Evolutionary conservation across 768 basidiomycete species (phyloP).

Genomic region (Auriscalpium orientale): DNA sequence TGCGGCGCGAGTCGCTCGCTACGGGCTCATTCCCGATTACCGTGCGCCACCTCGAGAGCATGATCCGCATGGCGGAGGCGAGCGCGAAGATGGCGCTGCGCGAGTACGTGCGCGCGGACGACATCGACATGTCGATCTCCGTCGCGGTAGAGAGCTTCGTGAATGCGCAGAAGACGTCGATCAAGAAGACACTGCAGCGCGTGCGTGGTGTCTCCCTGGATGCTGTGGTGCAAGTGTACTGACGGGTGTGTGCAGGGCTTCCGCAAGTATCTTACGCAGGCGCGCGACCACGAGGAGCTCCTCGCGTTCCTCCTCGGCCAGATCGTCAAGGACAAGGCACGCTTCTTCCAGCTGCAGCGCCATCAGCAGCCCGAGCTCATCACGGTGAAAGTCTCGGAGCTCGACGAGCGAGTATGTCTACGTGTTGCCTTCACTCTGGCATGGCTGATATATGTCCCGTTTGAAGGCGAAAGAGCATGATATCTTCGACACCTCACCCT

Average conservation of each 20-base stretch:
- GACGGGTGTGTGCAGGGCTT: slow-evolving; percentile 54
- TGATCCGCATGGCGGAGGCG: slow-evolving; percentile 99
- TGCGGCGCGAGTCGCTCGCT: slow-evolving; percentile 91
- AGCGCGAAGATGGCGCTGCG: slow-evolving; percentile 97
- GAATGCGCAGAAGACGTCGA: slow-evolving; percentile 93
- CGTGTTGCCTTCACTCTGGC: slow-evolving; percentile 8
- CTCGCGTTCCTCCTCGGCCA: slow-evolving; percentile 91
- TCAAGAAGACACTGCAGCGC: slow-evolving; percentile 95
- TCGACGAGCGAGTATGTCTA: slow-evolving; percentile 74
- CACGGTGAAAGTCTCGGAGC: slow-evolving; percentile 66
- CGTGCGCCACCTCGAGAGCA: slow-evolving; percentile 94
- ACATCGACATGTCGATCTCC: slow-evolving; percentile 95
- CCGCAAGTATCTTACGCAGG: slow-evolving; percentile 95
- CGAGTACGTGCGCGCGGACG: slow-evolving; percentile 92
- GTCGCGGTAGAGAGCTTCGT: slow-evolving; percentile 95
- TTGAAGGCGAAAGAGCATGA: slow-evolving; percentile 93
- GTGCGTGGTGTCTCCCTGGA: slow-evolving; percentile 37
- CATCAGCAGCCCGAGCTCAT: slow-evolving; percentile 75
- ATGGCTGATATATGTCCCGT: neutral
- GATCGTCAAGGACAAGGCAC: slow-evolving; percentile 86
- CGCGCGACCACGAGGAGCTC: slow-evolving; percentile 93
- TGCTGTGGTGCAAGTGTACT: neutral
- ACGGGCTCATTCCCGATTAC: slow-evolving; percentile 99
- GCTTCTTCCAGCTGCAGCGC: slow-evolving; percentile 71
- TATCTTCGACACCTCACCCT: slow-evolving; percentile 83